Conservation (phyloP, 2,329 filamentous ascomycete species). For the Hypoxylon sp. region DNA sequence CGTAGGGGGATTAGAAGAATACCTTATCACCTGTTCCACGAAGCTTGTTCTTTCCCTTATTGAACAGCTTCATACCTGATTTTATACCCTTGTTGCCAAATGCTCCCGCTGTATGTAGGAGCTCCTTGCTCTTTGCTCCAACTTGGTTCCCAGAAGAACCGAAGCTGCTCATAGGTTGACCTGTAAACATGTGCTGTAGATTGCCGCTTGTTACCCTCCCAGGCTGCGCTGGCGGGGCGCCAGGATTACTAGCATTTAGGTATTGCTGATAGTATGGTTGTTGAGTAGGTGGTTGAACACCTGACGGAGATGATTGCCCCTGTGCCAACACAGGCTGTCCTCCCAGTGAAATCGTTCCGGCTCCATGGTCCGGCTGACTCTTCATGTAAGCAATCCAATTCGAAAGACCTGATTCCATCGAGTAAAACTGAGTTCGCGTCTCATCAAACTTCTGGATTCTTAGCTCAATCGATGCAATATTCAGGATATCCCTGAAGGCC, state of each 20-base stretch:
- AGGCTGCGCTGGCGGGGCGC: constrained; percentile 51
- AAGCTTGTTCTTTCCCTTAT: constrained; percentile 90
- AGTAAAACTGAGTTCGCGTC: constrained; percentile 78
- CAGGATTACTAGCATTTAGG: constrained; percentile 63
- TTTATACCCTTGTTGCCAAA: constrained; percentile 93
- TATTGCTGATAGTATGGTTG: constrained; percentile 72
- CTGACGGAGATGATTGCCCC: constrained; percentile 32
- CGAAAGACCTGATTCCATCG: constrained; percentile 80
- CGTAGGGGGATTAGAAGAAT: constrained; percentile 73
- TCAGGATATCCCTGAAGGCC: constrained; percentile 83
- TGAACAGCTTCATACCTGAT: constrained; percentile 90
- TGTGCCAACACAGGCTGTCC: constrained; percentile 26
- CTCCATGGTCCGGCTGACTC: constrained; percentile 64
- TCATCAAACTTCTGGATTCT: constrained; percentile 82
- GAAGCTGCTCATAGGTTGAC: constrained; percentile 62
- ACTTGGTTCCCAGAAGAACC: constrained; percentile 74
- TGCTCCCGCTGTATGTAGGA: constrained; percentile 87
- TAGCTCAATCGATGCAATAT: constrained; percentile 74
- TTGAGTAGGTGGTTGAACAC: constrained; percentile 50
- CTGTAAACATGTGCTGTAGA: constrained; percentile 53
- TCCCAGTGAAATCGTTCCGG: constrained; percentile 46
- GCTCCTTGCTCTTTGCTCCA: constrained; percentile 88
- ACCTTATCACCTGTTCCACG: constrained; percentile 84
- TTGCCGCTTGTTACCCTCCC: constrained; percentile 51
- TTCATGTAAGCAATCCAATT: constrained; percentile 68